Evolutionary conservation across 2,329 filamentous ascomycete genomes (phyloP), one percentile per base, ranked within the genome.

Genomic region (Chaetomiaceae sp.): DNA sequence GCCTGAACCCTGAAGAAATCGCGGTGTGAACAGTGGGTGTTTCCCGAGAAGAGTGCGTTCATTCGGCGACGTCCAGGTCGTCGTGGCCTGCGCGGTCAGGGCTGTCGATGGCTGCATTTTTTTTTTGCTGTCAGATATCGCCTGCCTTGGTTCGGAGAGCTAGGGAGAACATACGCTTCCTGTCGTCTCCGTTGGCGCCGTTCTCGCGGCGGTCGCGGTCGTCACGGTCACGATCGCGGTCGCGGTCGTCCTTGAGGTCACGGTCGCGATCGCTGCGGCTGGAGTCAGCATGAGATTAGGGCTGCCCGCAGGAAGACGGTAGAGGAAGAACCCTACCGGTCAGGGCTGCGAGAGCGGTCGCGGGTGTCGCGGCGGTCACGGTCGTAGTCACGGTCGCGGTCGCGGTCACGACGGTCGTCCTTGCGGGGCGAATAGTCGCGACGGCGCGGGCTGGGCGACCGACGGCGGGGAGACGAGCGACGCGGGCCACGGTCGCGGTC

Each of bases 11-110:
- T 27, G 15, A 31, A 47, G 27, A 12, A 53, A 31, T 39, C 20
- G 48, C 43, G 36, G 20, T 37, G 17, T 37, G 42, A 45, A 47
- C 19, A 43, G 36, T 36, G 20, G 34, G 19, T 27, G 25, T 7
- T n/a, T 20, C 46, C 23, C 17, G n/a, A 39, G 33, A 6, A 29
- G 34, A 43, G 31, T 34, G 19, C 27, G 47, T 39, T 57, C 76
- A 85, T 75, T 97, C 94, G 66, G 91, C 92, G 68, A 94, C 91
- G 71, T 99, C 94, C 69, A 97, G 82, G 68, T 99, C 94, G 71
- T 99, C 94, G 67, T 96, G 90, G 64, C 84, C 86, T 59, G 89
- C 85, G 59, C 89, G 85, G 57, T 88, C 83, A 62, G 89, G 87
- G 65, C 88, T 89, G 63, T 95, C 90, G 65, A 87, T 75, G 68